phyloP scores from a whole-genome alignment of 148 eudicot species.

The Diospyros lotus region DNA sequence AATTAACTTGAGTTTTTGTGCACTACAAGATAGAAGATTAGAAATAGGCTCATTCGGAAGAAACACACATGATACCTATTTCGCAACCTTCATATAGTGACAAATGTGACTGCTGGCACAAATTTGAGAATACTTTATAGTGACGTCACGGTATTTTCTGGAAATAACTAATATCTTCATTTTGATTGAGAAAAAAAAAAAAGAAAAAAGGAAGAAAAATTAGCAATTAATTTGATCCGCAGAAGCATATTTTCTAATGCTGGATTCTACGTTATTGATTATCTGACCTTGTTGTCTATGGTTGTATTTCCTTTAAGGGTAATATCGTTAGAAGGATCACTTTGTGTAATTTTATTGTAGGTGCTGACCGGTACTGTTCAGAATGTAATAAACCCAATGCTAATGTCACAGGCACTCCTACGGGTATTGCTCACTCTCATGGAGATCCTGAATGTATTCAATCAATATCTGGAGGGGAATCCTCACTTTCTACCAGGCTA shows the following conservation, averaged over 20 bases:
- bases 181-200: background rate
- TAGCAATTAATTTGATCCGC: background rate
- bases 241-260: constrained; percentile 3
- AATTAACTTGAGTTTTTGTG: no score
- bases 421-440: constrained; percentile 49
- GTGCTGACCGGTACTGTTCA: constrained; percentile 23
- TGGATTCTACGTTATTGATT: constrained; percentile 4
- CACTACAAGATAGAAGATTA: no score
- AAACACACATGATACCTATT: background rate
- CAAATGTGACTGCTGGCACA: background rate
- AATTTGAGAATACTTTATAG: background rate
- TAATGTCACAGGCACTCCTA: constrained; percentile 26
- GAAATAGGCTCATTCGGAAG: no score
- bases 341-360: constrained; percentile 19
- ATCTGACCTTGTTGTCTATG: constrained; percentile 2
- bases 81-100: background rate
- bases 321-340: constrained; percentile 7
- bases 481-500: constrained; percentile 52
- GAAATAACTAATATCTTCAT: background rate
- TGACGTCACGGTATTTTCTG: background rate
- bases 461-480: constrained; percentile 55
- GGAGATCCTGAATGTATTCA: constrained; percentile 77
- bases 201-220: background rate
- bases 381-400: constrained; percentile 33
- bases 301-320: constrained; percentile 36